Percentiles rank a stretch among this genome's conserved stretches.
These are phyloP conservation scores for Chenopodium formosanum DNA, from an alignment of 148 eudicot genomes.

Conservation along the genomic window DNA sequence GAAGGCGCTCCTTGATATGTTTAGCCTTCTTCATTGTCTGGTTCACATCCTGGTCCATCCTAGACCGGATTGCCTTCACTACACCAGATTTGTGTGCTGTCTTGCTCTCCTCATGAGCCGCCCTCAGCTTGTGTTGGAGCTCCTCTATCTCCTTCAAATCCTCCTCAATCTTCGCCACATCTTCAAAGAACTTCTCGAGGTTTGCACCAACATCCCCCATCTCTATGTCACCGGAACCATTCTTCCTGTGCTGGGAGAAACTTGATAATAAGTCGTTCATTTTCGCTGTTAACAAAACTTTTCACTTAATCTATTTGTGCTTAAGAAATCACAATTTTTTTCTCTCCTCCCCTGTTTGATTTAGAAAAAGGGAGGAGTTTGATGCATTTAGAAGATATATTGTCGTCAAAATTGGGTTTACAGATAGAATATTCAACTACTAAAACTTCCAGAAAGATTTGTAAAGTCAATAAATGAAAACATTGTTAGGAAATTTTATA, in stretches of 20 bases:
- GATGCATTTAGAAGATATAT: background rate
- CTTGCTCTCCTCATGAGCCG: conserved; percentile 65
- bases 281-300: too few relatives aligned
- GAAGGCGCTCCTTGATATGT: conserved; percentile 55
- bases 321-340: too few relatives aligned
- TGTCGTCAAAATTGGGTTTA: background rate
- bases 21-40: conserved; percentile 67
- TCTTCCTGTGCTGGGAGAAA: conserved; percentile 7
- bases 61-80: conserved; percentile 51
- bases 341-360: background rate
- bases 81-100: conserved; percentile 58
- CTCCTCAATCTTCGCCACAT: conserved; percentile 64
- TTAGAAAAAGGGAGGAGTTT: background rate
- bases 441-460: background rate
- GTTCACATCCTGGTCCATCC: conserved; percentile 68
- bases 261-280: conserved; percentile 31
- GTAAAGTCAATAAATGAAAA: background rate
- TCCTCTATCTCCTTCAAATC: conserved; percentile 58
- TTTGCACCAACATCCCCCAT: conserved; percentile 38
- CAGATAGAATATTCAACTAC: conserved; percentile 3
- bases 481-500: background rate
- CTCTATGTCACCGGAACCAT: conserved; percentile 24
- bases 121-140: conserved; percentile 37
- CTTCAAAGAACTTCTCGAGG: conserved; percentile 76
- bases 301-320: background rate